These are phyloP conservation scores for Aschersonia sp. DNA, from an alignment of 2,329 filamentous ascomycete genomes.

Conservation along the genomic window DNA sequence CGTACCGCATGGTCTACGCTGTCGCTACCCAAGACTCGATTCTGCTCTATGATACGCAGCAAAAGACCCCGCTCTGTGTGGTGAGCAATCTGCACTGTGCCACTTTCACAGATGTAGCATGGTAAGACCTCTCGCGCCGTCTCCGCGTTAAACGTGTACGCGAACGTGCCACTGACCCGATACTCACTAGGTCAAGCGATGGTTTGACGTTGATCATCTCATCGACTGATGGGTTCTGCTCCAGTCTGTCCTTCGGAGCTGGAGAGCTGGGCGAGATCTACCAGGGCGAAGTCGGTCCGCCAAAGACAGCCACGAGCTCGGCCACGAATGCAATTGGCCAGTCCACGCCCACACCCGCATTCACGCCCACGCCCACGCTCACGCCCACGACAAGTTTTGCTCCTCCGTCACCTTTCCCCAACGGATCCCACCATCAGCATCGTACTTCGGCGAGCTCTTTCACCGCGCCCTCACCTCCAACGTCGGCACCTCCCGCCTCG, in stretches of 20 bases:
- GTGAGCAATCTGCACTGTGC: slow-evolving; percentile 96
- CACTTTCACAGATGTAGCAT: slow-evolving; percentile 90
- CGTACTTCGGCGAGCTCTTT: slow-evolving; percentile 43
- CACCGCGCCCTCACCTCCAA: slow-evolving; percentile 39
- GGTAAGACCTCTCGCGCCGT: slow-evolving; percentile 41
- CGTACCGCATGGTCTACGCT: slow-evolving; percentile 90
- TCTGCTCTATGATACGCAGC: slow-evolving; percentile 90
- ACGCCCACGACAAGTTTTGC: slow-evolving; percentile 53
- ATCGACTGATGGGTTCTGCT: slow-evolving; percentile 98
- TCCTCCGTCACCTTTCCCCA: slow-evolving; percentile 42
- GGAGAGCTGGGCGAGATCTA: slow-evolving; percentile 79
- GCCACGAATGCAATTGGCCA: slow-evolving; percentile 13
- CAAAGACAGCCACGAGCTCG: slow-evolving; percentile 21
- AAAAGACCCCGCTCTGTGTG: slow-evolving; percentile 81
- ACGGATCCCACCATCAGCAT: slow-evolving; percentile 34
- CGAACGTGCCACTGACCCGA: slow-evolving; percentile 12
- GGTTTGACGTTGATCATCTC: slow-evolving; percentile 62
- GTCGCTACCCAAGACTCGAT: slow-evolving; percentile 95
- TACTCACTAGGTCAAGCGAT: slow-evolving; percentile 28
- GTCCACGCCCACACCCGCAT: slow-evolving; percentile 46
- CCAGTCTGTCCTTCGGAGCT: slow-evolving; percentile 66
- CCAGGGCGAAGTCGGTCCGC: slow-evolving; percentile 46
- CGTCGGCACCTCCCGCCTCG: slow-evolving; percentile 40
- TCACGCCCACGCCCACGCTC: slow-evolving; percentile 55
- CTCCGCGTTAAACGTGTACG: not conserved